A percentile compares a stretch with the other conserved stretches of the same genome.
These are phyloP conservation scores for Medicago ruthenica DNA, from an alignment of 306 rosid genomes.

Conservation along the genomic window DNA sequence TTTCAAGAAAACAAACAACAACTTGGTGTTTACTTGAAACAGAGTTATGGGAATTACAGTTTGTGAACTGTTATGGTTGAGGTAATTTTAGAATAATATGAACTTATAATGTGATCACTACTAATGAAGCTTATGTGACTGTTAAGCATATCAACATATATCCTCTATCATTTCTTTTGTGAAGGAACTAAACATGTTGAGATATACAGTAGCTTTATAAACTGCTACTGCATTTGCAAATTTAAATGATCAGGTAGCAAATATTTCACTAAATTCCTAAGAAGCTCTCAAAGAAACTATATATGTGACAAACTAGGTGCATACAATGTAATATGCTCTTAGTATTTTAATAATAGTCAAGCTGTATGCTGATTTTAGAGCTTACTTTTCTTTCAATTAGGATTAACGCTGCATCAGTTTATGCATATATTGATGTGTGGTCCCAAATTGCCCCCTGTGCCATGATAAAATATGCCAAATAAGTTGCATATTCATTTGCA, in stretches of 20 bases:
- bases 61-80: background rate
- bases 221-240: background rate
- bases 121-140: background rate
- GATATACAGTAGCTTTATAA: background rate
- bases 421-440: background rate
- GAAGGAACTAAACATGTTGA: background rate
- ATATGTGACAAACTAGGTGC: constrained; percentile 12
- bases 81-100: background rate
- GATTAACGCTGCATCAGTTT: background rate
- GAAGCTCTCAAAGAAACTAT: constrained; percentile 2
- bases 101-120: constrained; percentile 9
- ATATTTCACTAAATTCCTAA: background rate
- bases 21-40: no score
- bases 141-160: background rate
- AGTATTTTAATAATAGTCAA: background rate
- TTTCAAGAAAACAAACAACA: no score
- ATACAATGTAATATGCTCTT: background rate
- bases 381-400: constrained; percentile 1
- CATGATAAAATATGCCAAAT: constrained; percentile 1
- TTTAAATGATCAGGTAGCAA: constrained; percentile 5
- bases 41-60: no score
- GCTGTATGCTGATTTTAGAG: constrained; percentile 1
- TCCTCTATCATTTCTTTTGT: background rate
- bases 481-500: constrained; percentile 17
- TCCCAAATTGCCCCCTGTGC: background rate